Base-by-base conservation (phyloP, 2,329 filamentous ascomycete species). In the Exserohilum turcica region DNA sequence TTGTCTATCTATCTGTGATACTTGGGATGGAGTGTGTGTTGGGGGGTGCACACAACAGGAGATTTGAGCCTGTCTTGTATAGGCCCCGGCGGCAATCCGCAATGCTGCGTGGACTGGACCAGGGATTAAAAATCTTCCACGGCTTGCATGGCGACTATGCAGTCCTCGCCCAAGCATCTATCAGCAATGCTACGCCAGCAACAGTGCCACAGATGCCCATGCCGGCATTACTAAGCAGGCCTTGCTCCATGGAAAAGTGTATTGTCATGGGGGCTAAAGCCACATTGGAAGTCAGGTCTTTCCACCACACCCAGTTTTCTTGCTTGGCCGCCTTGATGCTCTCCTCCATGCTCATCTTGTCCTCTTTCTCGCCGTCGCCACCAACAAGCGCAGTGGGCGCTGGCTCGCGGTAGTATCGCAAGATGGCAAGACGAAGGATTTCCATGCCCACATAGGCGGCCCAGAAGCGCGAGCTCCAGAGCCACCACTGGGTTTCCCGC, bases 391-490 rank as follows among this genome's bases (percentile, higher is more conserved):
- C 24, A 13, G 36, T 19, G 3, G 15, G 8, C 12, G 39, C 6
- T 0, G 27, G 15, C 13, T 28, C 36, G 16, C 33, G 12, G 24
- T 64, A 66, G 58, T 77, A 65, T 69, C 78, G 76, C 56, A 72
- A 60, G 6, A 76, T 60, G 19, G 66, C 65, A 52, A 96, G 77
- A 57, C 88, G 80, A 43, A 86, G 79, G 56, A 94, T 82, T 78
- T 97, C 91, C 55, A 92, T 78, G 16, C 83, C 84, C 6, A 96
- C 86, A 77, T 92, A 91, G 19, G 83, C 81, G 48, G 87, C 85
- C 91, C 93, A 97, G 58, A 89, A 90, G 38, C 91, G 82, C 52
- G 85, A 86, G 74, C 89, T 92, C 86, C 88, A 90, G 15, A 86
- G 72, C 75, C 84, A 87, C 70, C 87, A 86, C 61, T 77, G 80